A percentile compares a stretch with the other conserved stretches of the same genome.
Conservation (phyloP, 2,329 filamentous ascomycete genomes). For the Magnaporthiopsis incrustans region DNA sequence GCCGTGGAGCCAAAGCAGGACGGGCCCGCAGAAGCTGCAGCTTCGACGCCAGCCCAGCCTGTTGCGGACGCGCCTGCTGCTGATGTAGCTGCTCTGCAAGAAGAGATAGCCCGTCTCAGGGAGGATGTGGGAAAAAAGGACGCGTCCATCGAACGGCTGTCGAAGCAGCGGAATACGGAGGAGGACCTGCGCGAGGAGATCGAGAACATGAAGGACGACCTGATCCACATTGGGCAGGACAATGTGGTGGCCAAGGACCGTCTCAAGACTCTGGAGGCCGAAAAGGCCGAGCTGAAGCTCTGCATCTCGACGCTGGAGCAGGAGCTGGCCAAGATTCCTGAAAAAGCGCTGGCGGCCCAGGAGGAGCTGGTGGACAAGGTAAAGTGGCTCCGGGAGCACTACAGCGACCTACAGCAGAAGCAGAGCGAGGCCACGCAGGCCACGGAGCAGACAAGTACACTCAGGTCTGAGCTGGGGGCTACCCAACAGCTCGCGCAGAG, state of each 20-base stretch:
- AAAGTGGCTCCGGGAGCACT: conserved; percentile 42
- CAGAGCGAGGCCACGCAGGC: not conserved
- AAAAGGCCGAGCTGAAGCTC: conserved; percentile 58
- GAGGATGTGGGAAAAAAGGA: conserved; percentile 57
- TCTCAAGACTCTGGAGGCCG: conserved; percentile 60
- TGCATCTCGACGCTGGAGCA: conserved; percentile 62
- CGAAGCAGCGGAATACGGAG: conserved; percentile 63
- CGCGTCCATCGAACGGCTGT: conserved; percentile 62
- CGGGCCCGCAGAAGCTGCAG: conserved; percentile 22
- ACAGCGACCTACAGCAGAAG: conserved; percentile 62
- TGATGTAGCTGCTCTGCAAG: conserved; percentile 27
- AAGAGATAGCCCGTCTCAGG: conserved; percentile 42
- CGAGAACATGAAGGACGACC: conserved; percentile 70
- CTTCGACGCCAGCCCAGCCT: conserved; percentile 21
- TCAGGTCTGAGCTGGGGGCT: conserved; percentile 79
- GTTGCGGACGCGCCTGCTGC: conserved; percentile 14
- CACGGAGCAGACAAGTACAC: conserved; percentile 38
- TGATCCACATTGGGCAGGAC: conserved; percentile 72
- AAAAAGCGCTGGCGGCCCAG: conserved; percentile 1
- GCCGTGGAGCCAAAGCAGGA: not conserved
- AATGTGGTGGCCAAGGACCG: conserved; percentile 77
- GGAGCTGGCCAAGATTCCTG: conserved; percentile 41
- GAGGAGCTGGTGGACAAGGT: conserved; percentile 52
- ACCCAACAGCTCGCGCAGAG: conserved; percentile 80
- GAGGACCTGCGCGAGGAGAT: conserved; percentile 80